phyloP scores from a whole-genome alignment of 345 rosid genomes.

The Triadica sebifera region DNA sequence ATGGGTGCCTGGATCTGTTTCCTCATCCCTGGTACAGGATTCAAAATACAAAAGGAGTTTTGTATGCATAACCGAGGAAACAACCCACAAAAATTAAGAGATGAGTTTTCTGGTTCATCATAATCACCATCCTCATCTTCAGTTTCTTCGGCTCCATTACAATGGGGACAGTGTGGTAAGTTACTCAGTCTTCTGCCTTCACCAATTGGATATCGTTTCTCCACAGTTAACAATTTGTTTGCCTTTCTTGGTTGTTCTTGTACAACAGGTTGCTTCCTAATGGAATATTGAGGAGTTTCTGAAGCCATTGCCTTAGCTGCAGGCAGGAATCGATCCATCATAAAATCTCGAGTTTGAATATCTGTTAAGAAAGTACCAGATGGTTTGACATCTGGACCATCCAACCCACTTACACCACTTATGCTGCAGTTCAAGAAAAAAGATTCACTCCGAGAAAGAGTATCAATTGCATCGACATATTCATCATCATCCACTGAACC shows the following conservation, averaged over 20 bases:
- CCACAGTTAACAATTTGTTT: constrained; percentile 24
- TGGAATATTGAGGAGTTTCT: constrained; percentile 49
- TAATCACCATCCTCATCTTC: constrained; percentile 51
- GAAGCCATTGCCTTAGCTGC: constrained; percentile 92
- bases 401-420: constrained; percentile 54
- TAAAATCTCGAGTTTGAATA: constrained; percentile 58
- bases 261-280: constrained; percentile 45
- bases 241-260: constrained; percentile 36
- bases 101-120: constrained; percentile 30
- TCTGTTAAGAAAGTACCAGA: constrained; percentile 51
- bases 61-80: constrained; percentile 69
- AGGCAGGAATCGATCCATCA: constrained; percentile 92
- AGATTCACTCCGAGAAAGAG: constrained; percentile 56
- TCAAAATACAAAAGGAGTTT: constrained; percentile 58
- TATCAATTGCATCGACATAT: constrained; percentile 54
- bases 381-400: constrained; percentile 47
- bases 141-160: constrained; percentile 33
- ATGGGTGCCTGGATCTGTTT: constrained; percentile 37
- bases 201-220: constrained; percentile 22
- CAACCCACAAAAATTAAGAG: constrained; percentile 62
- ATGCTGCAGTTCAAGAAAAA: constrained; percentile 58
- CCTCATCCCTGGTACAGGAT: constrained; percentile 55
- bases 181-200: constrained; percentile 32
- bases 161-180: constrained; percentile 27
- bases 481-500: constrained; percentile 33